These are phyloP conservation scores for Plasmopara halstedii DNA, from an alignment of 352 stramenopile species.

Conservation along the genomic window DNA sequence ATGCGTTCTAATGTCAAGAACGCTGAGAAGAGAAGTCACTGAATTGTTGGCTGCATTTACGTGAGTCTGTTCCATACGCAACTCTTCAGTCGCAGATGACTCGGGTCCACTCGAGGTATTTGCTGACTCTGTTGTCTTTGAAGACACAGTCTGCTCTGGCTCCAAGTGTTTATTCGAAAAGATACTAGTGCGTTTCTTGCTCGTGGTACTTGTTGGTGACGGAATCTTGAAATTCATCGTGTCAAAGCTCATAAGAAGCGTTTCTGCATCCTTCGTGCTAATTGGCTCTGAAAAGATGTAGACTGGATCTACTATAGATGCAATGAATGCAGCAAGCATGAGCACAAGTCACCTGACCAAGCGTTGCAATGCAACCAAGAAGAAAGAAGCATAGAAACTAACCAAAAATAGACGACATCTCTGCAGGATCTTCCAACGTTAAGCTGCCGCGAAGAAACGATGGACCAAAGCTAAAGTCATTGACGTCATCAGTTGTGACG, in stretches of 20 bases:
- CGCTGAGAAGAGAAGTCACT: constrained; percentile 31
- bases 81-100: constrained; percentile 27
- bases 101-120: not conserved
- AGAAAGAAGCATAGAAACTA: constrained; percentile 47
- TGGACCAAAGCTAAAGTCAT: constrained; percentile 57
- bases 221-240: constrained; percentile 80
- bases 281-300: constrained; percentile 35
- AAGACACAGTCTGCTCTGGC: not conserved
- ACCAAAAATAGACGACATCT: constrained; percentile 66
- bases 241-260: constrained; percentile 84
- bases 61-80: constrained; percentile 28
- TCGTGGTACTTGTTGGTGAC: constrained; percentile 60
- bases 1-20: constrained; percentile 32
- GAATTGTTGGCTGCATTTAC: constrained; percentile 16
- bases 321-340: constrained; percentile 27
- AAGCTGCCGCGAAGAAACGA: constrained; percentile 48
- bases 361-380: constrained; percentile 19
- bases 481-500: constrained; percentile 28
- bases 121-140: not conserved
- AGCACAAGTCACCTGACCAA: constrained; percentile 17
- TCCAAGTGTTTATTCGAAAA: constrained; percentile 30
- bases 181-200: constrained; percentile 34
- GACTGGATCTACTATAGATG: constrained; percentile 40
- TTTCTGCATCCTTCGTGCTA: constrained; percentile 52
- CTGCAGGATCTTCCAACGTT: constrained; percentile 37